phyloP scores from a whole-genome alignment of 208 protist species.

The Acanthamoeba royreba region DNA sequence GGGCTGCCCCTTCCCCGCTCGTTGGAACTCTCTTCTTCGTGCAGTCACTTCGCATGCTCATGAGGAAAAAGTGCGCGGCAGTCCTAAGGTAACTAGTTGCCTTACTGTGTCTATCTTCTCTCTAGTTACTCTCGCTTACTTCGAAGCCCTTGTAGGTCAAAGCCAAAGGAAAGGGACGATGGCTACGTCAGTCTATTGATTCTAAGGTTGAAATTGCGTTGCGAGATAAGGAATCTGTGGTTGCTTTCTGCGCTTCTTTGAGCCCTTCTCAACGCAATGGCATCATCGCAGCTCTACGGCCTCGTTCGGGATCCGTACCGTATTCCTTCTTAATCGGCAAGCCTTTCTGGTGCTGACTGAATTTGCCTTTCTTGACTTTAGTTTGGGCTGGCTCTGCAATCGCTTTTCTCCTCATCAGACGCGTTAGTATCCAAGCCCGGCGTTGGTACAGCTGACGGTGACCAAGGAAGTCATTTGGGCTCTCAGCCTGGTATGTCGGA shows the following conservation, averaged over 20 bases:
- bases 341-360: neutral
- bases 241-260: neutral
- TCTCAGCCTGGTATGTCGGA: too few species aligned
- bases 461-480: neutral
- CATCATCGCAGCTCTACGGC: neutral
- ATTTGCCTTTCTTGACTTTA: neutral
- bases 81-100: neutral
- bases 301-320: neutral
- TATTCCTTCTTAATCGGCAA: neutral
- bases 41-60: neutral
- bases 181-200: neutral
- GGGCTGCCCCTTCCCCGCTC: neutral
- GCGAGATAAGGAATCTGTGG: neutral
- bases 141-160: neutral
- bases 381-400: neutral
- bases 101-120: neutral
- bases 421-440: neutral
- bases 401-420: neutral
- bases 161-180: neutral
- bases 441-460: neutral
- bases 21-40: neutral
- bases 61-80: neutral
- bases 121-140: neutral
- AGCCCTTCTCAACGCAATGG: neutral
- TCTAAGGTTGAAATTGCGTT: neutral